phyloP scores from a whole-genome alignment of 257 asterid species.

The Verbascum thapsus region DNA sequence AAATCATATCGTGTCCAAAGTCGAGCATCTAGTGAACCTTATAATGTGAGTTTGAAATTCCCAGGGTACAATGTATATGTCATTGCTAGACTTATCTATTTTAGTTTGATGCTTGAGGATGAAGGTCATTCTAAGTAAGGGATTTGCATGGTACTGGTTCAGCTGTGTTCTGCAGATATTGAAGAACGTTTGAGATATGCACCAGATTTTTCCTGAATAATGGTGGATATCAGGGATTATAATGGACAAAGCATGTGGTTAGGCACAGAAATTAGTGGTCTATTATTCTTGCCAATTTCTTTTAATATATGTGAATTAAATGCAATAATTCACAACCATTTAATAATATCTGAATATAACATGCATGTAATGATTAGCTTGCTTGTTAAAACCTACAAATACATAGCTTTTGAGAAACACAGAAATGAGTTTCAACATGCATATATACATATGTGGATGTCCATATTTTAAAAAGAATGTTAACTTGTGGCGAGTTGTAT shows the following conservation, averaged over 20 bases:
- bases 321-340: slow-evolving; percentile 11
- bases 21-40: slow-evolving; percentile 72
- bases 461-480: not conserved
- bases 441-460: slow-evolving; percentile 12
- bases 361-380: slow-evolving; percentile 19
- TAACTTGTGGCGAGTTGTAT: slow-evolving; percentile 19
- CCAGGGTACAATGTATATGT: not conserved
- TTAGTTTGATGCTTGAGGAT: slow-evolving; percentile 27
- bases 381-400: slow-evolving; percentile 17
- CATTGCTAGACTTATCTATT: slow-evolving; percentile 22
- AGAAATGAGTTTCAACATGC: slow-evolving; percentile 4
- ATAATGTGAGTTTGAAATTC: slow-evolving; percentile 52
- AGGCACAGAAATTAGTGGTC: not conserved
- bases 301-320: not conserved
- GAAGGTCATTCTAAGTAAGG: not conserved
- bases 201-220: slow-evolving; percentile 14
- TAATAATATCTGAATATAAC: not conserved
- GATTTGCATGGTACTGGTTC: not conserved
- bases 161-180: slow-evolving; percentile 18
- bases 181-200: slow-evolving; percentile 16
- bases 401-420: slow-evolving; percentile 8
- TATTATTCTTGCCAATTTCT: slow-evolving; percentile 2
- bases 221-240: slow-evolving; percentile 7
- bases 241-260: slow-evolving; percentile 16
- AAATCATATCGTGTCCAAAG: slow-evolving; percentile 97